Base-by-base conservation (phyloP, 2,329 filamentous ascomycete species). In the Thyridium curvatum region DNA sequence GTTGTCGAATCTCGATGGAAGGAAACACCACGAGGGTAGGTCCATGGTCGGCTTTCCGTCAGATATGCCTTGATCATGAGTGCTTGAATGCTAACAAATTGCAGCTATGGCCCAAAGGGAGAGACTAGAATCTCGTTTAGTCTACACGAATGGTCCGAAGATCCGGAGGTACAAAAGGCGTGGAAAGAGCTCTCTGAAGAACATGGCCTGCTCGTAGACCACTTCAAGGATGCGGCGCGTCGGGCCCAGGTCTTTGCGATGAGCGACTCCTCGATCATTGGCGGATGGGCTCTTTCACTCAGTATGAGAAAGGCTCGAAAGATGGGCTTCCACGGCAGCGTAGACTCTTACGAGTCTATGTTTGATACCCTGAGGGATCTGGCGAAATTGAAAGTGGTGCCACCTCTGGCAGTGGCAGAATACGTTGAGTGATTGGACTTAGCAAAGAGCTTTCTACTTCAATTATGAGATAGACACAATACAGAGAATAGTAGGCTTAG, bases 161-260 rank as follows among this genome's bases (percentile, higher is more conserved):
- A 61, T 32, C 49, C 56, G 0, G 61, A 65, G 28, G 68, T 73
- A 4, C 52, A 62, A 32, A 46, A 61, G 15, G 63, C 66, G 2
- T 74, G 71, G 71, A 53, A 55, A 30, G 61, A 66, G 41, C 52
- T 75, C 5, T 60, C 61, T 30, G 43, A 56, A 37, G 53, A 63
- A 46, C 52, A 74, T 41, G 51, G 56, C 3, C 49, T 74, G 10
- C 52, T 55, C 4, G 47, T 60, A 28, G 60, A 63, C 40, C 60
- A 62, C 14, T 59, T 72, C 26, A 58, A 60, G 38, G 64, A 70
- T 32, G 51, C 67, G 13, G 65, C 68, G 28, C 59, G 62, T 3
- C 58, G 69, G 30, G 72, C 72, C 38, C 55, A 58, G 3, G 69
- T 74, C 41, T 56, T 64, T 4, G 68, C 43, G 8, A 73, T 46